Evolutionary conservation across 768 basidiomycete species (phyloP).

Genomic region (Clitopilus hobsonii): DNA sequence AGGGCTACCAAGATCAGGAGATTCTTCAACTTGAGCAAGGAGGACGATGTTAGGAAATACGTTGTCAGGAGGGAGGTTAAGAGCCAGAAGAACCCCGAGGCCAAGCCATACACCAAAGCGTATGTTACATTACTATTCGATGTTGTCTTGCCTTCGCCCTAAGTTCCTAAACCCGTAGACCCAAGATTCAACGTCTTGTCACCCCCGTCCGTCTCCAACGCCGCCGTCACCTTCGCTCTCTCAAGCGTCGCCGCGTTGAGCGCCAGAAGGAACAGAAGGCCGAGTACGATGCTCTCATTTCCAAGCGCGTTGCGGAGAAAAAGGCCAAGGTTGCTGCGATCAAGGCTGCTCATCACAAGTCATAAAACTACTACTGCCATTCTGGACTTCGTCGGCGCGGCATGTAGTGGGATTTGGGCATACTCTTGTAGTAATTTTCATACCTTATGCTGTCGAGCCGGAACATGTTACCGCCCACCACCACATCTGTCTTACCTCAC

Average conservation of each 20-base stretch:
- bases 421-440: neutral
- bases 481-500: neutral
- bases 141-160: neutral
- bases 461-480: neutral
- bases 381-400: neutral
- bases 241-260: conserved; percentile 85
- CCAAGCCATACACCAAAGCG: conserved; percentile 97
- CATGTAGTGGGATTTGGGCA: neutral
- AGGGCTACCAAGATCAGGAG: conserved; percentile 93
- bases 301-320: conserved; percentile 91
- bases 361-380: neutral
- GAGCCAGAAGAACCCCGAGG: conserved; percentile 81
- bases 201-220: conserved; percentile 95
- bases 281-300: conserved; percentile 83
- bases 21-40: conserved; percentile 97
- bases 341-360: conserved; percentile 78
- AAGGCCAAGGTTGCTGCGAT: conserved; percentile 86
- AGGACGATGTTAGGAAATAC: conserved; percentile 98
- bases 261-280: conserved; percentile 92
- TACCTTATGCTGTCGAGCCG: neutral
- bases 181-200: conserved; percentile 96
- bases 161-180: conserved; percentile 36
- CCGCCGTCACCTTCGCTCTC: conserved; percentile 84
- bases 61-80: conserved; percentile 90
- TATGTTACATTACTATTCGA: conserved; percentile 34